Conservation (phyloP, 129 eudicot genomes). For the Saussurea involucrata region DNA sequence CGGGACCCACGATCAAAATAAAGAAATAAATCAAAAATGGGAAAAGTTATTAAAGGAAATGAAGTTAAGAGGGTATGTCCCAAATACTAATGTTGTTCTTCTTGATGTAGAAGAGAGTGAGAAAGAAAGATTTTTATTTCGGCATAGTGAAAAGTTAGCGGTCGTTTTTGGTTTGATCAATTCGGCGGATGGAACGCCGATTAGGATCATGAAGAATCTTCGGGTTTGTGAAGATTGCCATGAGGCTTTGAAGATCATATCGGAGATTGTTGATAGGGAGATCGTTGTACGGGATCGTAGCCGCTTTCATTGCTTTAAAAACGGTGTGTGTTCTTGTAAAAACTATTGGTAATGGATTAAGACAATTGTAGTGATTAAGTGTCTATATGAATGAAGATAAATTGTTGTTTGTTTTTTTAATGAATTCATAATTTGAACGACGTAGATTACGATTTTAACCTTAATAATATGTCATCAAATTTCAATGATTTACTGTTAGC, state of each 20-base stretch:
- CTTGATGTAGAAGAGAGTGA: slow-evolving; percentile 53
- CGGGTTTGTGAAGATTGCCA: slow-evolving; percentile 69
- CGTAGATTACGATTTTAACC: background rate
- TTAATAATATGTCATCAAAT: too few relatives aligned
- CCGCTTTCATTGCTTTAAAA: slow-evolving; percentile 49
- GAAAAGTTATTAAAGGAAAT: slow-evolving; percentile 29
- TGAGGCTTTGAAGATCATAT: slow-evolving; percentile 50
- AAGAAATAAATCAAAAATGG: slow-evolving; percentile 32
- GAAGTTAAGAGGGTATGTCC: slow-evolving; percentile 46
- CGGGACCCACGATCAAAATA: slow-evolving; percentile 26
- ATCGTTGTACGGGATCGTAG: slow-evolving; percentile 53
- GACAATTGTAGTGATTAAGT: background rate
- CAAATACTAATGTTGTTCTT: slow-evolving; percentile 40
- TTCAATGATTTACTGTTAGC: too few relatives aligned
- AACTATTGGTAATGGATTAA: slow-evolving; percentile 38
- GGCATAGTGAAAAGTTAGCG: slow-evolving; percentile 60
- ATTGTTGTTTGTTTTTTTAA: too few relatives aligned
- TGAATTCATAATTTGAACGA: too few relatives aligned
- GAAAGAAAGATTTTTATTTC: slow-evolving; percentile 35
- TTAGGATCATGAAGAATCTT: slow-evolving; percentile 52
- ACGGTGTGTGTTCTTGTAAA: slow-evolving; percentile 57
- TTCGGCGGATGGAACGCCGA: slow-evolving; percentile 32
- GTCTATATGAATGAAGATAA: too few relatives aligned
- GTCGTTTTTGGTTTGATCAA: slow-evolving; percentile 51
- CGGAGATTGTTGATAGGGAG: slow-evolving; percentile 42